Percentiles rank a stretch among this genome's conserved stretches.
These are phyloP conservation scores for Dalbergia cochinchinensis DNA, from an alignment of 306 rosid species.

Conservation along the genomic window DNA sequence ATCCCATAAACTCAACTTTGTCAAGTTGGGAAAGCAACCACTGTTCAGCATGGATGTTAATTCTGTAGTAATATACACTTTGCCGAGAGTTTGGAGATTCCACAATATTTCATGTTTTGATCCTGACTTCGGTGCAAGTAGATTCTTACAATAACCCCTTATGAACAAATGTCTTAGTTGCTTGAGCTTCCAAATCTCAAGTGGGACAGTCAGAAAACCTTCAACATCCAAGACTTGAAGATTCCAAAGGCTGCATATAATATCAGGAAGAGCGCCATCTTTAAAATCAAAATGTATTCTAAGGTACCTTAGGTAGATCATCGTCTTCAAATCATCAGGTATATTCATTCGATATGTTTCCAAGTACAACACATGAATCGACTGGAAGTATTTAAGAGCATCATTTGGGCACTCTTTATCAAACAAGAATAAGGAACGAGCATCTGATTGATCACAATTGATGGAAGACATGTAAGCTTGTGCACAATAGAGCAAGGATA, in stretches of 20 bases:
- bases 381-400: too few relatives aligned
- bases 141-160: too few relatives aligned
- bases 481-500: background rate
- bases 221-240: background rate
- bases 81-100: conserved; percentile 8
- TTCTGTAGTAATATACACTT: background rate
- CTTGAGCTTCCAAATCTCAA: conserved; percentile 12
- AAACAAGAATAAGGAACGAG: too few relatives aligned
- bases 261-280: too few relatives aligned
- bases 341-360: too few relatives aligned
- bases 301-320: conserved; percentile 21
- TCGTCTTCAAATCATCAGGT: background rate
- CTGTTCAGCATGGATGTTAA: background rate
- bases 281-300: background rate
- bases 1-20: conserved; percentile 6
- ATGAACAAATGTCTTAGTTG: background rate
- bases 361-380: too few relatives aligned
- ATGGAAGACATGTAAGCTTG: too few relatives aligned
- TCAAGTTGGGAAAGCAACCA: conserved; percentile 7
- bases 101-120: background rate
- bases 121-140: too few relatives aligned
- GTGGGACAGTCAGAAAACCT: too few relatives aligned
- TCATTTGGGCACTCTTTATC: too few relatives aligned
- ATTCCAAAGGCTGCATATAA: background rate
- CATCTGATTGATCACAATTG: too few relatives aligned